phyloP scores from a whole-genome alignment of 768 basidiomycete species.

The Mycena haematopus region DNA sequence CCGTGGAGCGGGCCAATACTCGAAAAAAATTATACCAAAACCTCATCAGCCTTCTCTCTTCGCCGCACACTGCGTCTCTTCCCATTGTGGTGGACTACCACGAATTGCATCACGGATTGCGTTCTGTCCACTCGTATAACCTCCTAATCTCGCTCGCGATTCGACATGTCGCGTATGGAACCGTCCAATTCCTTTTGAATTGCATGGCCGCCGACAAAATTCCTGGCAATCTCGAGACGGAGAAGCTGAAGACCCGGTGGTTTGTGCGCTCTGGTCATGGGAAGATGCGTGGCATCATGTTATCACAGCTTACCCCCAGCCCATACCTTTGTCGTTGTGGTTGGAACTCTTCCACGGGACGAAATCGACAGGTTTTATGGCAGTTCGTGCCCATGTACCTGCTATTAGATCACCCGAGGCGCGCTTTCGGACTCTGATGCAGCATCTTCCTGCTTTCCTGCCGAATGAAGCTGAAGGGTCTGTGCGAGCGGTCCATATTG shows the following conservation, averaged over 20 bases:
- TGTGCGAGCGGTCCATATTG: constrained; percentile 50
- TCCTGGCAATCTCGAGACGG: constrained; percentile 57
- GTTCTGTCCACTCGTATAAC: constrained; percentile 54
- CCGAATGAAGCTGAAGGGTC: constrained; percentile 41
- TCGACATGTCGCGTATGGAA: constrained; percentile 55
- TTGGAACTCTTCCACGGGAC: constrained; percentile 61
- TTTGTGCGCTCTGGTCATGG: constrained; percentile 61
- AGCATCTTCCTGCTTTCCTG: constrained; percentile 45
- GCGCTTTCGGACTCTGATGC: constrained; percentile 49
- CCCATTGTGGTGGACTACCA: constrained; percentile 59
- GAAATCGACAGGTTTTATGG: constrained; percentile 32
- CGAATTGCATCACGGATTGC: constrained; percentile 41
- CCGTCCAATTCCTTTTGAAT: constrained; percentile 50
- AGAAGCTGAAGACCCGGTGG: constrained; percentile 62
- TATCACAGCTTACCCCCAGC: constrained; percentile 31
- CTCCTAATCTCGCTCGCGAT: constrained; percentile 55
- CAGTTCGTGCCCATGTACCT: constrained; percentile 6
- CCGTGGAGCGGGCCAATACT: constrained; percentile 35
- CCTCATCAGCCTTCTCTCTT: constrained; percentile 45
- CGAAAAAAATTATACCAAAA: constrained; percentile 47
- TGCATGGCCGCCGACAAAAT: constrained; percentile 54
- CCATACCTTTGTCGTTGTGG: constrained; percentile 52
- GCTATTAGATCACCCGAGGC: constrained; percentile 26
- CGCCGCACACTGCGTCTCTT: constrained; percentile 39
- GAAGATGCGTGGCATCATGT: constrained; percentile 59